Base-by-base conservation (phyloP, 768 basidiomycete genomes). In the Lentinula sp. region DNA sequence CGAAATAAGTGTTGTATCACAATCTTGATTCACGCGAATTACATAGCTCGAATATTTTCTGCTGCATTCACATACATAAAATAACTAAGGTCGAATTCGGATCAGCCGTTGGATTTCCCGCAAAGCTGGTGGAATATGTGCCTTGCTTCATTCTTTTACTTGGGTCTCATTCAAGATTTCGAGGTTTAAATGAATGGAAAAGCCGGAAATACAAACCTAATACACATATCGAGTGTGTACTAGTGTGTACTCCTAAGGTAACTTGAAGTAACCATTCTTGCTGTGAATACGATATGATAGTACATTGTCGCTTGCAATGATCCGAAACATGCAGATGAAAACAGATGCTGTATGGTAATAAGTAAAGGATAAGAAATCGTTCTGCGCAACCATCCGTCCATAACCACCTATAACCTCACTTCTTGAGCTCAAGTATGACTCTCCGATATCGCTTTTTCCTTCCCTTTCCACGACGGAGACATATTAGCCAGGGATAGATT, bases 391-490 rank as follows among this genome's bases (percentile, higher is more conserved):
- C n/a, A 9, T 46, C 45, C 45, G 45, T 20, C 6, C 33, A 12
- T 53, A n/a, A 8, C 15, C 37, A 0, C 9, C 6, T 12, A 12
- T 53, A n/a, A 8, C 15, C 37, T 8, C 9, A 6, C 23, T 45
- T n/a, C 23, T 33, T 10, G 3, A 49, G 18, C 28, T 49, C 18
- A 56, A 39, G 54, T 15, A 32, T 59, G 45, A 15, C 15, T 37
- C 46, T 59, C 57, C 18, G 46, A 35, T 13, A 49, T 59, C 7
- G 32, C 79, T 63, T 74, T 78, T 59, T 78, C 80, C 67, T 82
- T 82, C 51, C 81, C 81, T 65, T 81, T 81, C 48, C 73, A 66
- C 46, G 72, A 72, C 23, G 77, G 73, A n/a, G 78, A 74, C 6
- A 74, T 71, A 1, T 52, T 48, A 6, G 63, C 61, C 12, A 74